phyloP scores from a whole-genome alignment of 2,329 filamentous ascomycete genomes.

The Neurospora sp. region DNA sequence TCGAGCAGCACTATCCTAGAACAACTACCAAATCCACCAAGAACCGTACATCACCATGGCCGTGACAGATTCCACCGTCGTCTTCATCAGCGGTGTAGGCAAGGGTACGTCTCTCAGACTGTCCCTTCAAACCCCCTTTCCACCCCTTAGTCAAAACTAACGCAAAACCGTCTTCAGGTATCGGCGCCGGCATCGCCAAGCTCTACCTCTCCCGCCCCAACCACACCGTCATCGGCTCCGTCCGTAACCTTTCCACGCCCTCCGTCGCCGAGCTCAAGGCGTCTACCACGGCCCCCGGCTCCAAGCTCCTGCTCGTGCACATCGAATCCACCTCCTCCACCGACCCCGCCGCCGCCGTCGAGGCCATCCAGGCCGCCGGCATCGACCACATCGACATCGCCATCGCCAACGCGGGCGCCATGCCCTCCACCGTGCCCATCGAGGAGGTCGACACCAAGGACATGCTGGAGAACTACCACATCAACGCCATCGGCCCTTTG shows the following conservation, averaged over 20 bases:
- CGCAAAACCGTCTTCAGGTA: not conserved
- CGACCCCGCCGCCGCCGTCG: slow-evolving; percentile 20
- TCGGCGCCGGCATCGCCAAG: slow-evolving; percentile 9
- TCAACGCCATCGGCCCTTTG: slow-evolving; percentile 34
- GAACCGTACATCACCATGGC: not conserved
- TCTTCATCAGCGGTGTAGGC: not conserved
- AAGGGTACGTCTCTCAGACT: not conserved
- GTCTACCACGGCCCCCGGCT: slow-evolving; percentile 21
- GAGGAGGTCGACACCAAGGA: slow-evolving; percentile 22
- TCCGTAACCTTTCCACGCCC: slow-evolving; percentile 3
- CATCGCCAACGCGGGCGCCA: slow-evolving; percentile 40
- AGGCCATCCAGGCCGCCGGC: too few relatives aligned
- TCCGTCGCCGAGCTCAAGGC: slow-evolving; percentile 3
- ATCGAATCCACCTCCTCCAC: slow-evolving; percentile 25
- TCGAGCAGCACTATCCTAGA: not conserved
- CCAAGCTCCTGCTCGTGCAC: slow-evolving; percentile 25
- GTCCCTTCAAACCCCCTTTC: not conserved
- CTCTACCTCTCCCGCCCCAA: slow-evolving; percentile 8
- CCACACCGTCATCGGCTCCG: slow-evolving; percentile 12
- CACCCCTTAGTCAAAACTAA: not conserved
- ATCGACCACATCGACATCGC: slow-evolving; percentile 37
- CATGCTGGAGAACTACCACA: slow-evolving; percentile 29
- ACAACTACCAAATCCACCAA: not conserved
- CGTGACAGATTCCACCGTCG: not conserved
- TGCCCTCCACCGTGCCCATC: slow-evolving; percentile 20